Evolutionary conservation across 495 filamentous ascomycete genomes (phyloP), one percentile per base, ranked within the genome.

Genomic region (Penicillium soppii): DNA sequence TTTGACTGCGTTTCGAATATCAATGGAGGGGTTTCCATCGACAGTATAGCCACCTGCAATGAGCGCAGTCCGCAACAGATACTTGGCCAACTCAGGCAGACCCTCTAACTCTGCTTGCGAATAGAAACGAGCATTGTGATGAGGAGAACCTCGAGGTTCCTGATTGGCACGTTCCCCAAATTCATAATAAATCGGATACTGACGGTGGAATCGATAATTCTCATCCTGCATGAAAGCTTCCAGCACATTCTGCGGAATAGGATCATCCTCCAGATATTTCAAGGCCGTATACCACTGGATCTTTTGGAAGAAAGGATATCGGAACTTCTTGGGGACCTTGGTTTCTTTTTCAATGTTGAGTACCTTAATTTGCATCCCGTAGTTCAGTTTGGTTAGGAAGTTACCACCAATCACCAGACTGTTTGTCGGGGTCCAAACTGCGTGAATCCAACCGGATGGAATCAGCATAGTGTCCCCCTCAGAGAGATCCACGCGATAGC

Each of bases 381-480:
- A 89, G 43, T 87, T 84, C 54, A 87, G 68, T 26, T 82, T 68
- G 1, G 87, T 90, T 25, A 90, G 70, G 54, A 89, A 90, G 62
- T 90, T 90, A 20, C 87, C 87, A 19, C 87, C 87, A 48, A 90
- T 88, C 15, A 90, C 87, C 38, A 90, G 61, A 56, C 85, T 89
- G 59, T 89, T 83, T 53, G 85, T 79, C 2, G 87, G 87, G 13
- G 87, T 90, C 84, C 88, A 90, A 6, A 90, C 87, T 12, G 87
- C 86, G 60, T 90, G 87, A 45, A 90, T 90, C 87, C 87, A 90
- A 9, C 87, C 87, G 10, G 87, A 87, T 5, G 87, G 87, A 49
- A 90, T 90, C 32, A 90, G 68, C 82, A 90, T 88, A 4, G 87
- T 90, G 59, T 90, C 87, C 8, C 87, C 87, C 56, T 86, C 83